These are phyloP conservation scores for Polyrhizophydium stewartii DNA, from an alignment of 371 early-diverging fungal species.

Conservation along the genomic window DNA sequence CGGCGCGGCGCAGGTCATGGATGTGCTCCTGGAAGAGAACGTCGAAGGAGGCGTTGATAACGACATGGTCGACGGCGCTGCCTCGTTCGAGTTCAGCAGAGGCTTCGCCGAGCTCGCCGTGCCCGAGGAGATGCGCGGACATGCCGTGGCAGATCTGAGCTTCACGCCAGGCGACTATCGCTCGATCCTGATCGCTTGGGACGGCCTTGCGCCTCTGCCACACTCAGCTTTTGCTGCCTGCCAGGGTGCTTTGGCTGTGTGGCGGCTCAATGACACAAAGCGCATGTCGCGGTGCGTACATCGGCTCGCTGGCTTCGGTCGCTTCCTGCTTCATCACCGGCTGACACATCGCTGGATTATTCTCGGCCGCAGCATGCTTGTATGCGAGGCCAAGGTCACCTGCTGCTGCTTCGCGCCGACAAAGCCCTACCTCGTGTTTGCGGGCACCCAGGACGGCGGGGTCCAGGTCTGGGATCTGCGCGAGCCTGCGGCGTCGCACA, in stretches of 20 bases:
- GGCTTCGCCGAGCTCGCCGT: slow-evolving; percentile 13
- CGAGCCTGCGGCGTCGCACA: slow-evolving; percentile 13
- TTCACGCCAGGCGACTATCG: slow-evolving; percentile 23
- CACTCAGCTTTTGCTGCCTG: neutral
- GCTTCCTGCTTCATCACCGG: neutral
- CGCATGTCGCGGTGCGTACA: slow-evolving; percentile 19
- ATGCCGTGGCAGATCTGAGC: slow-evolving; percentile 5
- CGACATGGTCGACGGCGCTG: neutral
- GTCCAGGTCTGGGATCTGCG: slow-evolving; percentile 33
- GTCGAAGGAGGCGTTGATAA: neutral
- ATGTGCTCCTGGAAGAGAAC: slow-evolving; percentile 37
- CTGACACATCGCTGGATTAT: too few species aligned
- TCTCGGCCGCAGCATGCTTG: slow-evolving; percentile 15
- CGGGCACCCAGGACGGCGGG: slow-evolving; percentile 35
- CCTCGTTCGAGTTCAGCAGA: slow-evolving; percentile 13
- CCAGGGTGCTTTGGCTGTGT: slow-evolving; percentile 21
- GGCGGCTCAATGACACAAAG: slow-evolving; percentile 25
- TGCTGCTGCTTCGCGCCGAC: slow-evolving; percentile 16
- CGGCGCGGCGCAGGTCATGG: slow-evolving; percentile 24
- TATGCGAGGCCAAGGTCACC: slow-evolving; percentile 22
- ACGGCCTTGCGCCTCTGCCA: neutral
- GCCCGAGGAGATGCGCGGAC: slow-evolving; percentile 8
- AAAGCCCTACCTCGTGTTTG: slow-evolving; percentile 31
- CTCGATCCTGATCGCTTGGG: slow-evolving; percentile 17
- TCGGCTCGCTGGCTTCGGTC: neutral